phyloP scores from a whole-genome alignment of 164 flowering plant genomes.

The Aristolochia contorta region DNA sequence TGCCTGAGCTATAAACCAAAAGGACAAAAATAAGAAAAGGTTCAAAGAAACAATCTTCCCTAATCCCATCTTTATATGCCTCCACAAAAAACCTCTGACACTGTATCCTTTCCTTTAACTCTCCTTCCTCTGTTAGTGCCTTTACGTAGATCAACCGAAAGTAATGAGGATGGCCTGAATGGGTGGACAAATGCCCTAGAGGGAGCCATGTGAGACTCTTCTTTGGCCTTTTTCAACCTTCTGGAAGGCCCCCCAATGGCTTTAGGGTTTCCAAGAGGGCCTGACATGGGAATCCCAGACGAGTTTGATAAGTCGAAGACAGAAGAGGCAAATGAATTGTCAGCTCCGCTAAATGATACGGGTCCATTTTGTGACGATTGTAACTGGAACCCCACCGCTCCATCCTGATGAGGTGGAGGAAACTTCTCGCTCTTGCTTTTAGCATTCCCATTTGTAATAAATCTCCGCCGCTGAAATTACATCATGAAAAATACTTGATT shows the following conservation, averaged over 20 bases:
- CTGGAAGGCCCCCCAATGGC: constrained; percentile 30
- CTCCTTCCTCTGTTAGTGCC: constrained; percentile 5
- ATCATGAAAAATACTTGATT: neutral
- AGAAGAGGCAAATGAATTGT: constrained; percentile 45
- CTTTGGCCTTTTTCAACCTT: constrained; percentile 29
- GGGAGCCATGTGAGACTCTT: constrained; percentile 34
- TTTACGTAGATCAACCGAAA: constrained; percentile 31
- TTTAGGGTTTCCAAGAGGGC: constrained; percentile 21
- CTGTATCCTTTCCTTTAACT: constrained; percentile 33
- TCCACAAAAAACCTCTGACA: constrained; percentile 40
- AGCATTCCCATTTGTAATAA: constrained; percentile 44
- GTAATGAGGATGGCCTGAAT: constrained; percentile 38
- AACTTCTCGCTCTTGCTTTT: constrained; percentile 94
- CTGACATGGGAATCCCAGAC: constrained; percentile 20
- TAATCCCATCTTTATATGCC: constrained; percentile 6
- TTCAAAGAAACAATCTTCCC: too few species aligned
- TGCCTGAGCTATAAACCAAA: too few species aligned
- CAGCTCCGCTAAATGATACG: constrained; percentile 44
- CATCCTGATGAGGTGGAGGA: constrained; percentile 95
- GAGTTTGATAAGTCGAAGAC: constrained; percentile 30
- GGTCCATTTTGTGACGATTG: constrained; percentile 45
- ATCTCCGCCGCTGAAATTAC: constrained; percentile 54
- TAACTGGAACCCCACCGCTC: constrained; percentile 46
- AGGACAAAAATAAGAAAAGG: too few species aligned
- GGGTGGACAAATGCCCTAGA: constrained; percentile 33